Evolutionary conservation across 2,329 filamentous ascomycete genomes (phyloP), one percentile per base, ranked within the genome.

Genomic region (Didymella pinodella): DNA sequence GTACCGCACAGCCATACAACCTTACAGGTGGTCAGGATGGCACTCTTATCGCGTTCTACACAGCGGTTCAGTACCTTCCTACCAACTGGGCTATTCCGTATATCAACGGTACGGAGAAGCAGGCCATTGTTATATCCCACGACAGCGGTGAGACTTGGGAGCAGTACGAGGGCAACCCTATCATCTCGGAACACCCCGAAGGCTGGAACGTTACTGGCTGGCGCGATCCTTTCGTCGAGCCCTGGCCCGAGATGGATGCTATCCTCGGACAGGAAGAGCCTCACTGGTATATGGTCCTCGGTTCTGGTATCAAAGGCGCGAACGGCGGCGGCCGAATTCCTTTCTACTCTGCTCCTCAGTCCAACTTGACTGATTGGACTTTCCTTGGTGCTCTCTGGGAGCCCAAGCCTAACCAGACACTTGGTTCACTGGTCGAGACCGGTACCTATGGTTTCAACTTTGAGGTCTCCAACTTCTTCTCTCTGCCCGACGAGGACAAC

Each of bases 1-100:
- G 84, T 3, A 83, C 81, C 36, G 77, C 78, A 4, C 78, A 81
- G 60, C 80, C 83, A 1, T 80, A 82, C 7, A 83, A 83, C 12
- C 68, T 82, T 0, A 63, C 78, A 4, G 82, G 82, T 31, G 77
- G 82, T 56, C 65, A 76, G 38, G 77, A 83, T 60, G 81, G 80
- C 38, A 80, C 80, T 6, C 75, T 83, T 2, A 73, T 81, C 12
- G 66, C 77, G 14, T 79, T 83, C 57, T 84, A 83, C 69, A 83
- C 82, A 2, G 80, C 79, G 2, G 80, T 82, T 3, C 77, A 75
- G 7, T 66, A 78, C 7, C 72, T 82, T 2, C 81, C 82, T 0
- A 82, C 80, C 12, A 78, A 74, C 56, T 83, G 80, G 79, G 63
- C 66, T 6, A 66, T 79, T n/a, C 75, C 75, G 1, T 83, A 83